Conservation (phyloP, 768 basidiomycete species). For the Rhodotorula kratochvilovae region DNA sequence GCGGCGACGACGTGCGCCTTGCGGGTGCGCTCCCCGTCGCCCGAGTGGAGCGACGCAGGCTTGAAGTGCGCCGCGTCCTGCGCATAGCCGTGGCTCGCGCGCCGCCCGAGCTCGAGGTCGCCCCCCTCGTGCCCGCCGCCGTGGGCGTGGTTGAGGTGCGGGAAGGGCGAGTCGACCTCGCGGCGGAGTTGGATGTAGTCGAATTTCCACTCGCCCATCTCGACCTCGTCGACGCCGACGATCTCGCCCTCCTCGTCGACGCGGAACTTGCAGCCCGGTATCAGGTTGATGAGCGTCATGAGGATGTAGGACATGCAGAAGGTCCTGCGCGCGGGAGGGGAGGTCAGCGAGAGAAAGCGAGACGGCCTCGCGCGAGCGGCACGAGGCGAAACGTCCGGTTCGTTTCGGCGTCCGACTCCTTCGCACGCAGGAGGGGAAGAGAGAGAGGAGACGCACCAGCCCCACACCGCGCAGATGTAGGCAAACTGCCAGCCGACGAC, state of each 20-base stretch:
- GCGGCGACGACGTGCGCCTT: neutral
- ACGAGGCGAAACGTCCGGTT: no score
- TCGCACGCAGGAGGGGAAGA: conserved; percentile 53
- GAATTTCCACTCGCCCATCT: conserved; percentile 76
- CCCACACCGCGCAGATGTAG: conserved; percentile 47
- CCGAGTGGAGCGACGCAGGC: conserved; percentile 26
- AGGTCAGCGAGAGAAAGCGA: neutral
- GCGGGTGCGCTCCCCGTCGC: conserved; percentile 13
- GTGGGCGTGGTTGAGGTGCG: neutral
- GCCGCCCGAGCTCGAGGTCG: neutral
- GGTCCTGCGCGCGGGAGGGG: conserved; percentile 50
- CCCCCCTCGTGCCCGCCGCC: neutral
- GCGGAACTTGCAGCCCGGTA: conserved; percentile 63
- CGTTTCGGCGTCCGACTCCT: no score
- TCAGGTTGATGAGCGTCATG: conserved; percentile 52
- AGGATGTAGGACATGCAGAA: conserved; percentile 41
- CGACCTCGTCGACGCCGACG: conserved; percentile 80
- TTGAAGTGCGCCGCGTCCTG: conserved; percentile 11
- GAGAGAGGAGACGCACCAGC: conserved; percentile 41
- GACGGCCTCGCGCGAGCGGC: no score
- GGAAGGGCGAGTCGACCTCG: conserved; percentile 23
- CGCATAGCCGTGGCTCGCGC: neutral
- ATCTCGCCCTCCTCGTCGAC: conserved; percentile 52
- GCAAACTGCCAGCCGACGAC: conserved; percentile 82
- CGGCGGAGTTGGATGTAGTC: conserved; percentile 58